These are phyloP conservation scores for Cavenderia fasciculata DNA, from an alignment of 78 protist species.

Conservation along the genomic window DNA sequence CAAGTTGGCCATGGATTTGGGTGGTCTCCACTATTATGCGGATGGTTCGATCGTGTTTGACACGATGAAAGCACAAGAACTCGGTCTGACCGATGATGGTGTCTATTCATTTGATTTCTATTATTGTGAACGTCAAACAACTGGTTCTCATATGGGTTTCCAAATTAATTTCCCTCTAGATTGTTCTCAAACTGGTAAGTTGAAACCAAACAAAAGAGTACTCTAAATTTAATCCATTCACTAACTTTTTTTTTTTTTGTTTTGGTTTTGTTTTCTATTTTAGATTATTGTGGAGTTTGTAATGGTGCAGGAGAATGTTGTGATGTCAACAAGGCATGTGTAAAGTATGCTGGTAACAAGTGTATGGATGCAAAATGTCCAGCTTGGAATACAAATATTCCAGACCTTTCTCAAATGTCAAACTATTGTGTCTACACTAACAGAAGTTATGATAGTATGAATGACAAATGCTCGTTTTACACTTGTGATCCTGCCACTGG, in stretches of 20 bases:
- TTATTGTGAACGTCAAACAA: constrained; percentile 69
- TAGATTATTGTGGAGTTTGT: constrained; percentile 5
- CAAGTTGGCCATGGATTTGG: constrained; percentile 43
- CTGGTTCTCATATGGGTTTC: constrained; percentile 6
- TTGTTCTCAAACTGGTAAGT: too few relatives aligned
- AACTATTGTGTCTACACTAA: background rate
- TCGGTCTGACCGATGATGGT: background rate
- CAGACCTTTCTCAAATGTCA: background rate
- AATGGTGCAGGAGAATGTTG: constrained; percentile 7
- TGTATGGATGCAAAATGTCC: background rate
- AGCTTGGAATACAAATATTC: background rate
- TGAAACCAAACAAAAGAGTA: too few relatives aligned
- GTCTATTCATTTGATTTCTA: constrained; percentile 66
- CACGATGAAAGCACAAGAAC: background rate
- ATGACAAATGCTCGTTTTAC: background rate
- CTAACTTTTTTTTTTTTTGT: too few relatives aligned
- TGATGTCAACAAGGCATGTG: background rate
- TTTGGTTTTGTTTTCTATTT: background rate
- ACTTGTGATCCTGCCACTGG: constrained; percentile 12
- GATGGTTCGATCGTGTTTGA: background rate
- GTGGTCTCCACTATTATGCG: constrained; percentile 24
- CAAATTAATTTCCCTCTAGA: too few relatives aligned
- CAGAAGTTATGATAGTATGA: too few relatives aligned
- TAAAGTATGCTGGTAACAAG: background rate
- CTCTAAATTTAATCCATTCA: too few relatives aligned